A percentile compares a stretch with the other conserved stretches of the same genome.
Conservation (phyloP, 1,284 basidiomycete genomes). For the Jaminaea rosea region DNA sequence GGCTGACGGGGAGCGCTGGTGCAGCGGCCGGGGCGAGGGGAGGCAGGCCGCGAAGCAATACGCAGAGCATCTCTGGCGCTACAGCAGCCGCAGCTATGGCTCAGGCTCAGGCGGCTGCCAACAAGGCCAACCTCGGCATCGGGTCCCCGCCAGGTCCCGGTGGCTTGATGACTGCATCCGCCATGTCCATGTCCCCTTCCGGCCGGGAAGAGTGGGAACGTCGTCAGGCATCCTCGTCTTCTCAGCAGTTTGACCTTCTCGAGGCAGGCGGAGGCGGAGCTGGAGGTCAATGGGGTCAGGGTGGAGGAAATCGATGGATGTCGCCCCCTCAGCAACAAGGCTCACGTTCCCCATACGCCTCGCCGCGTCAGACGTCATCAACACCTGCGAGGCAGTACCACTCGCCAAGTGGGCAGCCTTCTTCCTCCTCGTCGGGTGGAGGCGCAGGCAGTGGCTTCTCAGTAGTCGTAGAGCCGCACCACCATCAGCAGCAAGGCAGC, state of each 20-base stretch:
- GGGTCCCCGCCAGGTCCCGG: too few species aligned
- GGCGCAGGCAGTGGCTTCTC: conserved; percentile 3
- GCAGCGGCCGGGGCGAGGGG: conserved; percentile 72
- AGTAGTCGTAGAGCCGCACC: conserved; percentile 10
- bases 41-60: conserved; percentile 40
- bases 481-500: conserved; percentile 2
- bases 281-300: neutral
- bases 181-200: too few species aligned
- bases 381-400: neutral
- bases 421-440: neutral
- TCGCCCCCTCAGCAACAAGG: neutral
- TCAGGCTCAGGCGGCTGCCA: neutral
- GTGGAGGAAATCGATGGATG: neutral
- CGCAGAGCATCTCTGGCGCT: conserved; percentile 20
- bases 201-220: too few species aligned
- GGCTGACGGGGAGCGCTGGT: conserved; percentile 62
- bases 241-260: too few species aligned
- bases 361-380: neutral
- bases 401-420: neutral
- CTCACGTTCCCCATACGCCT: neutral
- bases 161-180: too few species aligned
- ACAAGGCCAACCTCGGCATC: too few species aligned
- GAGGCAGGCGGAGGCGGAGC: too few species aligned
- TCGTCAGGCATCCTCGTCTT: too few species aligned
- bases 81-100: neutral